Evolutionary conservation across 345 rosid genomes (phyloP), one percentile per base, ranked within the genome.

Genomic region (Aegle marmelos): DNA sequence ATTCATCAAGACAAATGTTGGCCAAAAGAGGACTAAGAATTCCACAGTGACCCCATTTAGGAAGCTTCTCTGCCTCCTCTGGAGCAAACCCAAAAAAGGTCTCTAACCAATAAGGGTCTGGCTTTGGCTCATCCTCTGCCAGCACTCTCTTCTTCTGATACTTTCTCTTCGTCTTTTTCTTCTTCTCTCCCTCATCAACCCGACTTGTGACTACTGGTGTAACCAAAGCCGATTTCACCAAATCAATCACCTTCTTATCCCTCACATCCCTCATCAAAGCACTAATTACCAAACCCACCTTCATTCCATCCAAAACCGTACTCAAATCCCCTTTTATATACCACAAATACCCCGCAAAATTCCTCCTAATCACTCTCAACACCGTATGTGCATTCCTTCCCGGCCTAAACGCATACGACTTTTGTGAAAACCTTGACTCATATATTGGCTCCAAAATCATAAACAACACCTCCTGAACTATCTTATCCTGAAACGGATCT

Each of bases 101-200:
- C 80, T 96, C 99, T 80, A 94, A 82, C 97, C 99, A 96, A 80
- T 96, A 94, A 19, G 99, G 99, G 77, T 96, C 98, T 24, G 99
- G 99, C 86, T 96, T 94, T 0, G 98, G 98, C 82, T 96, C 99
- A 82, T 96, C 98, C 4, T 96, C 99, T 9, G 98, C 99, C 70
- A 96, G 82, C 25, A 94, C 99, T 66, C 90, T 88, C 86, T 96
- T 96, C 74, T 96, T 96, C 86, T 94, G 95, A 86, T 94, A 90
- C 85, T 93, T 95, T 64, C 98, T 87, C 86, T 89, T 96, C n/a
- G 48, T 87, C 86, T 84, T 90, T 84, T 90, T 92, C 93, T 89
- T 91, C 87, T 89, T 89, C 74, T 84, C 88, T 5, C 83, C 90
- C 37, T 73, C 92, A 64, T 90, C 97, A 11, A 83, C 74, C 16